phyloP scores from a whole-genome alignment of 441 rosid genomes.

The Dalechampia spathulata region DNA sequence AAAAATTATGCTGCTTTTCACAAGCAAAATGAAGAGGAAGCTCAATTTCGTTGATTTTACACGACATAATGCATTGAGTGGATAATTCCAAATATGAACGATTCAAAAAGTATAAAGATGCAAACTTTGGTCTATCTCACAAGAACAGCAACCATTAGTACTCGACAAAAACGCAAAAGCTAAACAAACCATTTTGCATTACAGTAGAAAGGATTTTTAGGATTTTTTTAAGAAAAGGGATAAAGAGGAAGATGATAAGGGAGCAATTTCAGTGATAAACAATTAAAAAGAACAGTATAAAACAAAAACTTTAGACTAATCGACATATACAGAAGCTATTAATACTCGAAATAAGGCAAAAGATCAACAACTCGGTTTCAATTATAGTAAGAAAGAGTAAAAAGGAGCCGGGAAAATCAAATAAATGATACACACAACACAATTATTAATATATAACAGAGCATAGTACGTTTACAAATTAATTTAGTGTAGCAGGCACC shows the following conservation, averaged over 20 bases:
- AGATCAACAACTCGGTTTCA: background rate
- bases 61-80: background rate
- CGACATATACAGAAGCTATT: too few species aligned
- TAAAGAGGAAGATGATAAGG: background rate
- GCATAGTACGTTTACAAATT: too few species aligned
- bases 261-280: too few species aligned
- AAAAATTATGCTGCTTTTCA: too few species aligned
- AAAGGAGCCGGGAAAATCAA: too few species aligned
- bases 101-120: background rate
- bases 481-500: slow-evolving; percentile 43
- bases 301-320: too few species aligned
- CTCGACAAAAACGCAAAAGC: background rate
- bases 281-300: too few species aligned
- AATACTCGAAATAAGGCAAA: too few species aligned
- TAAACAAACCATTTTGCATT: slow-evolving; percentile 1
- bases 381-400: background rate
- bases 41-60: too few species aligned
- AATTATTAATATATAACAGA: too few species aligned
- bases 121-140: background rate
- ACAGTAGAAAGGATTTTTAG: background rate
- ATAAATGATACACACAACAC: background rate
- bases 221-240: too few species aligned
- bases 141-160: background rate
- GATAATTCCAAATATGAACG: background rate
- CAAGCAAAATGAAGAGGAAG: too few species aligned